Evolutionary conservation across 352 stramenopile genomes (phyloP).

Genomic region (Phytophthora brassicae): DNA sequence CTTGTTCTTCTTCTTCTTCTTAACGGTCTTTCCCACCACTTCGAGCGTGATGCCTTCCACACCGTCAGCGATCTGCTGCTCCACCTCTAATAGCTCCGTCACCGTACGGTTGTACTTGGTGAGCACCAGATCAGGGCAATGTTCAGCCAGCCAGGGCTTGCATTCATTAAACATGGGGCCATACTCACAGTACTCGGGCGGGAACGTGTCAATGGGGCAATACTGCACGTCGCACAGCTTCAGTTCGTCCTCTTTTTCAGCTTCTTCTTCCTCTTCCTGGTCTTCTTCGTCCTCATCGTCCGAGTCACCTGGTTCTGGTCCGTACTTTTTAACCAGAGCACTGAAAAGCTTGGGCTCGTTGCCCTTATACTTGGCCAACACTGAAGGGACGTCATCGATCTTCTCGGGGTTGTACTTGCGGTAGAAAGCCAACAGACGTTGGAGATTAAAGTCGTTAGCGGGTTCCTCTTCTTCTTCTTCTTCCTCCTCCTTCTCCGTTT

Average conservation of each 20-base stretch:
- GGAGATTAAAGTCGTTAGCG: constrained; percentile 59
- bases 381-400: constrained; percentile 54
- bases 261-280: constrained; percentile 38
- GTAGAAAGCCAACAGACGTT: constrained; percentile 77
- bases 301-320: constrained; percentile 74
- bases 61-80: constrained; percentile 77
- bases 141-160: constrained; percentile 77
- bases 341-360: constrained; percentile 83
- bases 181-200: constrained; percentile 87
- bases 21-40: constrained; percentile 65
- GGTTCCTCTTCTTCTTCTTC: constrained; percentile 23
- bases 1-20: constrained; percentile 87
- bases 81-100: constrained; percentile 67
- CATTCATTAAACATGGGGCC: constrained; percentile 84
- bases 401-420: constrained; percentile 85
- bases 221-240: constrained; percentile 74
- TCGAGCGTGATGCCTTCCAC: constrained; percentile 79
- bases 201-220: constrained; percentile 83
- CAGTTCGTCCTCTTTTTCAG: constrained; percentile 35
- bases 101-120: constrained; percentile 88
- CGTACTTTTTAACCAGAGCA: constrained; percentile 84
- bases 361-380: constrained; percentile 81
- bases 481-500: constrained; percentile 6
- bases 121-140: constrained; percentile 72
- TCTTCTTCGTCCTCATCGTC: constrained; percentile 65